These are phyloP conservation scores for Fusarium illudens DNA, from an alignment of 2,329 filamentous ascomycete species.

Conservation along the genomic window DNA sequence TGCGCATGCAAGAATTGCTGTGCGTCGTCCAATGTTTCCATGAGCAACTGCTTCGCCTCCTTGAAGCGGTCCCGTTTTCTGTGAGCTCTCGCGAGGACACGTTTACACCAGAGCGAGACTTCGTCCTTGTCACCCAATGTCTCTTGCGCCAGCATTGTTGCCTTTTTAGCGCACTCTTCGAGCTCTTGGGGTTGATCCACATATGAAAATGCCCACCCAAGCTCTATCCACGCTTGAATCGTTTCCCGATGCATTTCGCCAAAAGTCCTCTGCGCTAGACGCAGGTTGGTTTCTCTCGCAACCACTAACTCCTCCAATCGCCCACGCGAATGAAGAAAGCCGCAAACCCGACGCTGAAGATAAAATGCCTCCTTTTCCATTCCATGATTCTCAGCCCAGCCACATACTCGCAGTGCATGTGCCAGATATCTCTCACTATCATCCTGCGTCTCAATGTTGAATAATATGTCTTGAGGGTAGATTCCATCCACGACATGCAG, in stretches of 20 bases:
- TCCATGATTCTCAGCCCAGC: constrained; percentile 37
- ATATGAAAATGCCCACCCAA: neutral
- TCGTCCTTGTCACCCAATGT: neutral
- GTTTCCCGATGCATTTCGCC: neutral
- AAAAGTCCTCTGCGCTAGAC: neutral
- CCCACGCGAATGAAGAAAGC: constrained; percentile 36
- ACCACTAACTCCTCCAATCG: constrained; percentile 12
- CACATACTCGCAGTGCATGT: constrained; percentile 39
- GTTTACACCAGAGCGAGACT: neutral
- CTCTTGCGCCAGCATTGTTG: neutral
- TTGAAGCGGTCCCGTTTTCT: rapidly evolving
- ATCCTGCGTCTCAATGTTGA: constrained; percentile 25
- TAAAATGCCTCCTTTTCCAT: constrained; percentile 12
- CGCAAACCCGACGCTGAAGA: constrained; percentile 25
- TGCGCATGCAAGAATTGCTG: neutral
- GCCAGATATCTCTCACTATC: constrained; percentile 41
- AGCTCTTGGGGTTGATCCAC: neutral
- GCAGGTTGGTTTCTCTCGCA: rapidly evolving
- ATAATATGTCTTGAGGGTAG: constrained; percentile 26
- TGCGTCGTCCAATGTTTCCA: neutral
- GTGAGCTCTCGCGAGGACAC: neutral
- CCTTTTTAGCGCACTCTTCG: neutral
- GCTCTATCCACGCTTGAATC: neutral
- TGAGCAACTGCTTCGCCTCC: neutral
- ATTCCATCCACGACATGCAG: constrained; percentile 26